Evolutionary conservation across 2,329 filamentous ascomycete genomes (phyloP), one percentile per base, ranked within the genome.

Genomic region (Diplodia intermedia): DNA sequence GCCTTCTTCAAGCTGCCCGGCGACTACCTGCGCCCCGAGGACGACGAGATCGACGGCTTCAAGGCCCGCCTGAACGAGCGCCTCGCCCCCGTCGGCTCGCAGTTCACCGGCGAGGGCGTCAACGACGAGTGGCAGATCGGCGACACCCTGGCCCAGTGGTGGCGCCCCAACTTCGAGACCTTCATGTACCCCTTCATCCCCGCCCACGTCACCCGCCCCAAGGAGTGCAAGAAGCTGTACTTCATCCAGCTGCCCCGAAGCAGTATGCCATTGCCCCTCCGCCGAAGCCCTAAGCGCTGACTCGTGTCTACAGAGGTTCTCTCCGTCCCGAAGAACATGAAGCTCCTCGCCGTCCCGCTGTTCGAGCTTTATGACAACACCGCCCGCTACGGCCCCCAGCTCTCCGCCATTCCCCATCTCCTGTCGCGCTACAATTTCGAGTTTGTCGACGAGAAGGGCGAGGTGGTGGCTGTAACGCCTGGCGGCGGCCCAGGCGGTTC

Each of bases 151-250:
- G 94, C 95, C 66, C 94, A 97, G 82, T 99, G 95, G 95, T 99
- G 94, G 93, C 87, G 95, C 68, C 95, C 95, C 66, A 99, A 98
- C 84, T 97, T 98, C 78, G 95, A 99, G 85, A 98, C 95, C 2
- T 98, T 98, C 85, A 97, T 99, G 93, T 99, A 99, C 79, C 95
- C 95, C 0, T 99, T 97, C 80, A 90, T 98, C 68, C 95, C 95
- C 8, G 93, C 94, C 20, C 95, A 99, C 82, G 93, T 97, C 70
- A 97, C 94, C 20, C 86, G 95, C 65, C 95, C 95, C 8, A 99
- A 99, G 84, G 95, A 99, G 83, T 97, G 94, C 84, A 99, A 99
- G 85, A 99, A 99, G 86, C 86, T 98, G 52, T 99, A 98, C 81
- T 93, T 98, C 70, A 97, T 99, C 72, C 92, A 97, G 79, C 84